Conservation (phyloP, 139 green algal species). For the Micromonas pusilla region DNA sequence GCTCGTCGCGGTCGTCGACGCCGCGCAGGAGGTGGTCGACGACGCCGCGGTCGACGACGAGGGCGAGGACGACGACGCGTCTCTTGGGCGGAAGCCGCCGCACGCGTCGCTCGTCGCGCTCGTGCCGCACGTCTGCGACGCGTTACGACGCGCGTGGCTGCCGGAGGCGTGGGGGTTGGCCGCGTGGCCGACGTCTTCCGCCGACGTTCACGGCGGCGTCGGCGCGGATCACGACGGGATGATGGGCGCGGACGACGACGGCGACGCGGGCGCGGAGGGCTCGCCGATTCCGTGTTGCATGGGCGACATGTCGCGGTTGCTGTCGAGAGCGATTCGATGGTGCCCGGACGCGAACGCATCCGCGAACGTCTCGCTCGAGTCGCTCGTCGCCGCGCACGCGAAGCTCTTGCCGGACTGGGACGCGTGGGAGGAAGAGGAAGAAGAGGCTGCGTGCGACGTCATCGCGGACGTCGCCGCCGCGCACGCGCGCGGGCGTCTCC, state of each 20-base stretch:
- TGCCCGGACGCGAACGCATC: neutral
- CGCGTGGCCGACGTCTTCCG: too few species aligned
- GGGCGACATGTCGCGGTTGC: neutral
- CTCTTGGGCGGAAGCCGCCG: neutral
- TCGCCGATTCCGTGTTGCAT: neutral
- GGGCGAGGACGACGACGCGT: neutral
- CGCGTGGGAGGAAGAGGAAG: neutral
- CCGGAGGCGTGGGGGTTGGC: neutral
- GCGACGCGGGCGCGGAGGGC: too few species aligned
- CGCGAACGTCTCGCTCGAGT: neutral
- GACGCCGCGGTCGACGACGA: neutral
- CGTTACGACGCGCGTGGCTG: slow-evolving; percentile 4
- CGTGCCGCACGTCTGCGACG: neutral
- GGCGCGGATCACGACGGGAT: too few species aligned
- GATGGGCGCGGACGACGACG: too few species aligned
- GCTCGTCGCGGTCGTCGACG: neutral
- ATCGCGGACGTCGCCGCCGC: neutral
- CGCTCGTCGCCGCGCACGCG: neutral
- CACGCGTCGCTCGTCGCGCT: neutral
- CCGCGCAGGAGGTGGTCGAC: neutral
- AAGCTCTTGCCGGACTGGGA: neutral
- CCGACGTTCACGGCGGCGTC: too few species aligned
- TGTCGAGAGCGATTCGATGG: neutral
- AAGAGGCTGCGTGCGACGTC: neutral
- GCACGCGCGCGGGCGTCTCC: neutral